Conservation (phyloP, 1,284 basidiomycete genomes). For the Ganoderma boninense region DNA sequence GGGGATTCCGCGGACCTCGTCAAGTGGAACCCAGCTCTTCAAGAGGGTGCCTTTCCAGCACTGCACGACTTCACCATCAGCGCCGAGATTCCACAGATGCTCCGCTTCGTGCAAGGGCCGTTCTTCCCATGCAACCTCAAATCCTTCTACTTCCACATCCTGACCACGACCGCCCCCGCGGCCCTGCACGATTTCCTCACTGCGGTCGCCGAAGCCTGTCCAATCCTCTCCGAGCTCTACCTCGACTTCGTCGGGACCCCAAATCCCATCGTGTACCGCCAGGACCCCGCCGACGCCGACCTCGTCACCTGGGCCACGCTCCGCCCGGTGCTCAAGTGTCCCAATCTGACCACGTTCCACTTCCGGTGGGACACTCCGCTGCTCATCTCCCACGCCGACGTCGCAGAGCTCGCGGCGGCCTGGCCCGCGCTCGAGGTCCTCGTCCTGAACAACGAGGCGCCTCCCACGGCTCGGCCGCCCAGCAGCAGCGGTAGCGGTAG, state of each 20-base stretch:
- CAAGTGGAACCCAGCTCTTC: conserved; percentile 51
- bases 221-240: conserved; percentile 51
- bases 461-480: conserved; percentile 39
- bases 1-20: conserved; percentile 53
- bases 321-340: conserved; percentile 55
- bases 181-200: conserved; percentile 53
- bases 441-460: conserved; percentile 59
- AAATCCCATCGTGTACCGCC: conserved; percentile 19
- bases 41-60: conserved; percentile 60
- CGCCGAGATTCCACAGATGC: conserved; percentile 51
- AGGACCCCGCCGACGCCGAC: conserved; percentile 30
- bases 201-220: conserved; percentile 55
- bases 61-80: conserved; percentile 62
- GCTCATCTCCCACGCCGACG: conserved; percentile 51
- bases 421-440: conserved; percentile 59
- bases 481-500: too few species aligned
- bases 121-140: conserved; percentile 60
- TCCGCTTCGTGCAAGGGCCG: conserved; percentile 52
- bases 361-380: conserved; percentile 62
- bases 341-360: conserved; percentile 57
- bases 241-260: conserved; percentile 38
- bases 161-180: conserved; percentile 49
- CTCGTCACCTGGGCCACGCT: conserved; percentile 56
- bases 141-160: conserved; percentile 38
- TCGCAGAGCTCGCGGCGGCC: conserved; percentile 58